Base-by-base conservation (phyloP, 345 rosid species). In the Camelina laxa region DNA sequence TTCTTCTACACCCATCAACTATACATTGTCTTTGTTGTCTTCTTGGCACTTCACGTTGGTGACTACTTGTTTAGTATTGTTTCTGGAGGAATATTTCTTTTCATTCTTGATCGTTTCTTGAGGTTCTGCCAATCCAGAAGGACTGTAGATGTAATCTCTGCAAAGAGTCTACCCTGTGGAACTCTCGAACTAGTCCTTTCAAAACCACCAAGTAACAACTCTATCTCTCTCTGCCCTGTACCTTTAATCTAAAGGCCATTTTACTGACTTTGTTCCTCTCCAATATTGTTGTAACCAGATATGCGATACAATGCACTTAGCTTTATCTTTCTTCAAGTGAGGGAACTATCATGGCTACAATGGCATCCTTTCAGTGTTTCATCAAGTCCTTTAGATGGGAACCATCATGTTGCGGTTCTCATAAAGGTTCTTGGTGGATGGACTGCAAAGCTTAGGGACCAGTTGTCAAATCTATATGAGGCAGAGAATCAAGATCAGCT, bases 301-400 rank as follows among this genome's bases (percentile, higher is more conserved):
- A 75, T 94, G 75, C 69, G 76, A 21, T 94, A 94, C 80, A 94
- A 91, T 67, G 92, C 98, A 15, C 86, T 94, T 56, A 88, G 97
- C 73, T 91, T 94, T 51, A 47, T 94, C 45, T 94, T 94, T 84
- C 85, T 94, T 70, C 98, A 88, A 86, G 81, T 91, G 48, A 82
- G 88, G 72, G 92, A 87, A 77, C 36, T 94, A 35, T 94, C 99
- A 31, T 91, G 95, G 99, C 81, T 90, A 76, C 97, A 94, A 56
- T 94, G 99, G 97, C 97, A 94, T 83, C 97, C 97, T 63, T 94
- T 94, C 75, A 91, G 99, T 60, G 95, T 94, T 57, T 90, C 98
- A 41, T 91, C 97, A 14, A 91, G 99, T 72, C 96, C 96, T 71
- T 74, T 88, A 51, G 97, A 87, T 63, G 92, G 97, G 16, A 78